Base-by-base conservation (phyloP, 208 protist genomes). In the Wallacemonas collosoma region DNA sequence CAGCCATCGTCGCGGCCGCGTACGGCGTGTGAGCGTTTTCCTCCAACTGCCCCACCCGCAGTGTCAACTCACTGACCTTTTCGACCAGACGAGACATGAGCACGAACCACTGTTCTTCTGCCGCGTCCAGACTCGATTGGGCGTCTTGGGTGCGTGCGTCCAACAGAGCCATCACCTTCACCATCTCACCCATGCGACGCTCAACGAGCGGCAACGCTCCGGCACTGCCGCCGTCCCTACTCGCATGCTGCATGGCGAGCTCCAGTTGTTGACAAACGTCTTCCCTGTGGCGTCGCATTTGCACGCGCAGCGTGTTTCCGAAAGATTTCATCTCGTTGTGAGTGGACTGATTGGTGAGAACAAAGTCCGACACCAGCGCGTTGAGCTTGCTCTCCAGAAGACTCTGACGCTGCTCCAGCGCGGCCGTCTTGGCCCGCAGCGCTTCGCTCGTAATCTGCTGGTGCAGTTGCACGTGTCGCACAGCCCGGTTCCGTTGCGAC, bases 361-460 rank as follows among this genome's bases (percentile, higher is more conserved):
- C 81, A n/a, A 80, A 58, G 58, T 87, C 81, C 8, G 60, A 44
- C 53, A 80, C 79, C 55, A 87, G 48, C 7, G 81, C 79, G 43
- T 87, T 77, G 56, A 90, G 35, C 57, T 78, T 86, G 17, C 71
- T 71, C 41, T 81, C 86, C 11, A 86, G 64, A 7, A 77, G 55
- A 8, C 47, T 60, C 40, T 83, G 72, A 2, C 79, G 77, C 47
- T 76, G 71, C 45, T 80, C 66, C 45, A 82, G 58, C 11, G 57
- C 53, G 0, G 71, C 51, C 48, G 63, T 65, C 35, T 72, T 68
- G 15, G 72, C 73, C 12, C 72, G 62, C 14, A 81, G 68, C 44
- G 66, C 76, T 40, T 78, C 76, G 54, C 74, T 45, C 55, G 66
- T 35, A 26, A 71, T 45, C 3, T 26, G 60, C 43, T 65, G 60